phyloP scores from a whole-genome alignment of 2,329 filamentous ascomycete species.

The Dactylellina sp. region DNA sequence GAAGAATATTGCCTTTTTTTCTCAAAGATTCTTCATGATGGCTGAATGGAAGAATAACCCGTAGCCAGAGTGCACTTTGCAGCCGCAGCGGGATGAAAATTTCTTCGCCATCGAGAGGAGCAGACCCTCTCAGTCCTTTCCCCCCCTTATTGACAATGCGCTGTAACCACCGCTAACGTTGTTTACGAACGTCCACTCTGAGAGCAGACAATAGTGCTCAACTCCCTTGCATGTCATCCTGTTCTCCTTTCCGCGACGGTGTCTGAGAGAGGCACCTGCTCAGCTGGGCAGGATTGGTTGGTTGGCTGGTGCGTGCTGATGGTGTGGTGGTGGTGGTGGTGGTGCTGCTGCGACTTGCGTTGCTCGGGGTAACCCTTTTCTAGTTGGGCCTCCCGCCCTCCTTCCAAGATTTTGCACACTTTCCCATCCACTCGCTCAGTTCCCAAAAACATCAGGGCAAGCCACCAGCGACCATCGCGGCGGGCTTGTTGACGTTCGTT shows the following conservation, averaged over 20 bases:
- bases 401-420: conserved; percentile 13
- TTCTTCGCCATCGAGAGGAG: background rate
- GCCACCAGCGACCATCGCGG: conserved; percentile 4
- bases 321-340: background rate
- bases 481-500: conserved; percentile 54
- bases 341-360: conserved; percentile 15
- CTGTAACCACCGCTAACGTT: no score
- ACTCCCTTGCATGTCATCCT: background rate
- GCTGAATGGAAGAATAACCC: conserved; percentile 1
- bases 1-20: background rate
- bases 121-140: background rate
- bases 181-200: no score
- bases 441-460: background rate
- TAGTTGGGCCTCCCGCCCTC: background rate
- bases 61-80: no score
- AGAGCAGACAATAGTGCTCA: no score
- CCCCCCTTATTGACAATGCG: no score
- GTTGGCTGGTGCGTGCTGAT: background rate
- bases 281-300: background rate
- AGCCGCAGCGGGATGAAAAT: no score
- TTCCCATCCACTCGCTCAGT: conserved; percentile 40
- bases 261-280: conserved; percentile 6
- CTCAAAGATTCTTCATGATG: conserved; percentile 8
- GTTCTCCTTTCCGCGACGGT: background rate
- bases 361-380: conserved; percentile 52